Percentiles rank a stretch among this genome's conserved stretches.
These are phyloP conservation scores for Ramaria sp. DNA, from an alignment of 768 basidiomycete species.

Conservation along the genomic window DNA sequence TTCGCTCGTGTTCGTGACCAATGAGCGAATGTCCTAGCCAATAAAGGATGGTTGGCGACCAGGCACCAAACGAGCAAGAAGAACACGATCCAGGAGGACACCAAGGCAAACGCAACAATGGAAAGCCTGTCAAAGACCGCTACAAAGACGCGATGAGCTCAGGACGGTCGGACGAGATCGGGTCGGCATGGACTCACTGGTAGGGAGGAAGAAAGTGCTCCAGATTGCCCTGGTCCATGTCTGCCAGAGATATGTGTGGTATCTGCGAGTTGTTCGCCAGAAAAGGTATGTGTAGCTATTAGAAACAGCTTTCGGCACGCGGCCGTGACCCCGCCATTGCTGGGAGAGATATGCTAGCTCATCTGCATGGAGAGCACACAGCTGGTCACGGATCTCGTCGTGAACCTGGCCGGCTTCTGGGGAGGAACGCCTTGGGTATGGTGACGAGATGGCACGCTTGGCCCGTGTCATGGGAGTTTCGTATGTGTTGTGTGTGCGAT, in stretches of 20 bases:
- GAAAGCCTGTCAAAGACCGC: slow-evolving; percentile 13
- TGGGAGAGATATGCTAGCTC: slow-evolving; percentile 13
- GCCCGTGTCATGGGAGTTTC: slow-evolving; percentile 2
- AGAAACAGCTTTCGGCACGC: neutral
- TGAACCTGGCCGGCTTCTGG: neutral
- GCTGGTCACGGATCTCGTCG: neutral
- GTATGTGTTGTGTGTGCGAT: neutral
- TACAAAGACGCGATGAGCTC: neutral
- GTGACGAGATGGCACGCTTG: slow-evolving; percentile 11
- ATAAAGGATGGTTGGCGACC: slow-evolving; percentile 9
- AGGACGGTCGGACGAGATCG: neutral
- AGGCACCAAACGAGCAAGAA: slow-evolving; percentile 12
- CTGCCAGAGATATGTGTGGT: slow-evolving; percentile 9
- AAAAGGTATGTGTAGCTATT: slow-evolving; percentile 7
- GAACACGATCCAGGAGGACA: slow-evolving; percentile 13
- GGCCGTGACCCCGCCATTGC: neutral
- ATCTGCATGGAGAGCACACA: slow-evolving; percentile 13
- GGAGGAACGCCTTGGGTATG: neutral
- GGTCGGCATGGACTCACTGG: slow-evolving; percentile 8
- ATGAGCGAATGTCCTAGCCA: slow-evolving; percentile 9
- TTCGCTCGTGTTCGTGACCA: slow-evolving; percentile 8
- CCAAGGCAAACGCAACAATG: slow-evolving; percentile 12
- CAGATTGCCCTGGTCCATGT: slow-evolving; percentile 12
- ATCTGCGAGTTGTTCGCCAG: slow-evolving; percentile 5
- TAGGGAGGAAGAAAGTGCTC: slow-evolving; percentile 11